phyloP scores from a whole-genome alignment of 1,139 yeast species.

The Chernovozyma aurita region DNA sequence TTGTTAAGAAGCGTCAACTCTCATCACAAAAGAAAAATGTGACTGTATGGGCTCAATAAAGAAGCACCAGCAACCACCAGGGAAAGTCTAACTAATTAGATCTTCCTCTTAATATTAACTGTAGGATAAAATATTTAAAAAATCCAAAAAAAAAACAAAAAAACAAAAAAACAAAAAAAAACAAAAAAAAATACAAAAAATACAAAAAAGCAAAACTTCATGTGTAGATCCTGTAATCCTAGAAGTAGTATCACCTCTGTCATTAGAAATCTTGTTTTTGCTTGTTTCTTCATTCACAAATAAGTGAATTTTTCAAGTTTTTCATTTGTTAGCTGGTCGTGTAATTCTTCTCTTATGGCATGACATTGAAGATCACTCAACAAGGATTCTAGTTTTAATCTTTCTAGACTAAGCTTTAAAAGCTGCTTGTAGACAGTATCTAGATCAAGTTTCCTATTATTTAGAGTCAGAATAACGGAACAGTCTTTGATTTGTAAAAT shows the following conservation, averaged over 20 bases:
- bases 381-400: slow-evolving; percentile 18
- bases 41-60: no score
- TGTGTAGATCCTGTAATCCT: no score
- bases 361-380: slow-evolving; percentile 25
- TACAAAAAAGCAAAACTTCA: neutral
- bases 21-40: no score
- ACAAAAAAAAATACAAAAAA: no score
- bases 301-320: slow-evolving; percentile 41
- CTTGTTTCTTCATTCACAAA: no score
- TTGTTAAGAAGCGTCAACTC: no score
- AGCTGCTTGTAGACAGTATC: slow-evolving; percentile 22
- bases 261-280: neutral
- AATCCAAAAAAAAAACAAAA: no score
- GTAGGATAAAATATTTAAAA: no score
- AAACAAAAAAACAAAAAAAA: no score
- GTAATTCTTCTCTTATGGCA: slow-evolving; percentile 29
- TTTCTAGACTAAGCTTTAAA: slow-evolving; percentile 21
- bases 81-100: no score
- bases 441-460: slow-evolving; percentile 17
- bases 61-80: no score
- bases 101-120: no score
- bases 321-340: slow-evolving; percentile 35
- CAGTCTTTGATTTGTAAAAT: slow-evolving; percentile 21
- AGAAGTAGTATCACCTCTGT: neutral
- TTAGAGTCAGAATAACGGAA: slow-evolving; percentile 17